Conservation (phyloP, 2,329 filamentous ascomycete species). For the Cladosporium cucumerinum region DNA sequence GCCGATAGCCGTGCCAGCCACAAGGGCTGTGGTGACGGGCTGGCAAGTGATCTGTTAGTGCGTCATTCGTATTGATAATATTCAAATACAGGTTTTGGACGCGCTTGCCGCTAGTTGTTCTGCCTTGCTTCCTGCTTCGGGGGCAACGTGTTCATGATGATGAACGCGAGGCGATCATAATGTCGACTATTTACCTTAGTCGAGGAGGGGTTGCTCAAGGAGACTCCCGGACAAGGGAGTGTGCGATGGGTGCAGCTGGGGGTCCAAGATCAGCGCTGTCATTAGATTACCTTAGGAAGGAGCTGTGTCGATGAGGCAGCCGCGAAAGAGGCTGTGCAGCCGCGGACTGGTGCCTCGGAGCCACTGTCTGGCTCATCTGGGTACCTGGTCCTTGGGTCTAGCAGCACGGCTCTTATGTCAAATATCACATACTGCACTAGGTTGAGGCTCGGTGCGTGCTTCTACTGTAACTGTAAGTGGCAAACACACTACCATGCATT, state of each 20-base stretch:
- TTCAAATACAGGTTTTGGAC: conserved; percentile 2
- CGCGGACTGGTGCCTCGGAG: background rate
- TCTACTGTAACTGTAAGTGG: background rate
- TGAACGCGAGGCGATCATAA: background rate
- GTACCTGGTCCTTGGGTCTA: background rate
- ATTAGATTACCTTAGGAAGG: background rate
- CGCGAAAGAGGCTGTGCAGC: background rate
- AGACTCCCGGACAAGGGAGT: background rate
- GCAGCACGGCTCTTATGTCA: background rate
- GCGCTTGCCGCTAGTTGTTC: background rate
- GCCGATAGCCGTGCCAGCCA: conserved; percentile 1
- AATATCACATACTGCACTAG: background rate
- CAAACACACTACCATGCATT: background rate
- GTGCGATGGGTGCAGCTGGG: background rate
- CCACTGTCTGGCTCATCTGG: background rate
- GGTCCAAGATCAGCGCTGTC: background rate
- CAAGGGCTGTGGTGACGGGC: background rate
- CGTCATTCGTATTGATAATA: background rate
- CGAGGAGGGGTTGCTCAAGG: background rate
- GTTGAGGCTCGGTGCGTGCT: background rate
- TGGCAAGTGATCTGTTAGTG: background rate
- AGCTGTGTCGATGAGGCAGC: background rate
- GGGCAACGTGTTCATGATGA: background rate
- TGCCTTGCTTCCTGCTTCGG: background rate
- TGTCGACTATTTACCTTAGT: background rate